Percentiles rank a stretch among this genome's conserved stretches.
Evolutionary conservation across 108 stramenopile species (phyloP).

Genomic region (Nitzschia palea): DNA sequence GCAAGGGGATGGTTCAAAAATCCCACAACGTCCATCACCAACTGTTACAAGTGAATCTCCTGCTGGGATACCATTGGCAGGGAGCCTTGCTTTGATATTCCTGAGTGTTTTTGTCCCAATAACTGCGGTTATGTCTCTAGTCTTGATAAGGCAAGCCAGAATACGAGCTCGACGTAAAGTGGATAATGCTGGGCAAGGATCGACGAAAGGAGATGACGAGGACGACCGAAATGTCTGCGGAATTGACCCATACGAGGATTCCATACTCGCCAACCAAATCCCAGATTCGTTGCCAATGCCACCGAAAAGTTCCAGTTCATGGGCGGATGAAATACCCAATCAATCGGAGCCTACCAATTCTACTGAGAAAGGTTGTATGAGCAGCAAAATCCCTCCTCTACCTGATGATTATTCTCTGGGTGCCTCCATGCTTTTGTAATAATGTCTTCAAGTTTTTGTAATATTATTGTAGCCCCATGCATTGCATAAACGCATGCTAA

Average conservation of each 20-base stretch:
- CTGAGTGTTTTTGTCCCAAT: background rate
- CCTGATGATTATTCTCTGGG: slow-evolving; percentile 25
- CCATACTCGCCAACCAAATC: slow-evolving; percentile 6
- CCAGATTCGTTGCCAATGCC: too few species aligned
- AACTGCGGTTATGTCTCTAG: slow-evolving; percentile 4
- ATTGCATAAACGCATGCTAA: too few species aligned
- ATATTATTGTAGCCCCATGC: too few species aligned
- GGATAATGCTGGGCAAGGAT: too few species aligned
- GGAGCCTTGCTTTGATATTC: background rate
- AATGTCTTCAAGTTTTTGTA: too few species aligned
- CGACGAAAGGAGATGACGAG: too few species aligned
- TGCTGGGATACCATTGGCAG: too few species aligned
- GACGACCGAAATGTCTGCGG: slow-evolving; percentile 12
- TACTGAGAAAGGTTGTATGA: slow-evolving; percentile 26
- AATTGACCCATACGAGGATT: slow-evolving; percentile 25
- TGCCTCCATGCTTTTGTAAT: slow-evolving; percentile 25
- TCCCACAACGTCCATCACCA: too few species aligned
- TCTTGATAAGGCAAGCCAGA: background rate
- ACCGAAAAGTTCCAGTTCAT: too few species aligned
- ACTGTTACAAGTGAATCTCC: too few species aligned
- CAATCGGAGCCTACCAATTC: slow-evolving; percentile 3
- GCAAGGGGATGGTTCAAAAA: too few species aligned
- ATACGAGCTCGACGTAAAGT: background rate
- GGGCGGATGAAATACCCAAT: too few species aligned
- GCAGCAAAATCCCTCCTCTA: slow-evolving; percentile 24